These are phyloP conservation scores for Daldinia vernicosa DNA, from an alignment of 495 filamentous ascomycete genomes.

Conservation along the genomic window DNA sequence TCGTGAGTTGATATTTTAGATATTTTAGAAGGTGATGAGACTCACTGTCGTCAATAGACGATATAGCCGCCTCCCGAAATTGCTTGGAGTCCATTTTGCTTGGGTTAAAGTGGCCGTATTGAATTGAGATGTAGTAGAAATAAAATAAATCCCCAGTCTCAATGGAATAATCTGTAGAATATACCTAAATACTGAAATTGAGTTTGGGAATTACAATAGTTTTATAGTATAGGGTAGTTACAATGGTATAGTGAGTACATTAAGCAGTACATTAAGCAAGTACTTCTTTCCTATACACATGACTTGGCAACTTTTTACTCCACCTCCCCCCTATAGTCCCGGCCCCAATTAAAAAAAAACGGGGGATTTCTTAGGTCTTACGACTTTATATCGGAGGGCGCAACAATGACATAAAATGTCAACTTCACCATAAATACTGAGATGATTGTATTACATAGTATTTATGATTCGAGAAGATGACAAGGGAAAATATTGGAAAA, in stretches of 20 bases:
- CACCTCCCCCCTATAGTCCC: constrained; percentile 6
- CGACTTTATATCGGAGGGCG: constrained; percentile 26
- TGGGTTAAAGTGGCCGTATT: background rate
- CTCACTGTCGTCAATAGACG: constrained; percentile 86
- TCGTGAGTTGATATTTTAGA: background rate
- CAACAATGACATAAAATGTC: constrained; percentile 18
- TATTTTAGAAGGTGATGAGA: constrained; percentile 2
- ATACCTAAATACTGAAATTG: too few relatives aligned
- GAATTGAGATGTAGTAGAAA: background rate
- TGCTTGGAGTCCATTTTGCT: constrained; percentile 78
- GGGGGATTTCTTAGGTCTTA: background rate
- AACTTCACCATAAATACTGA: background rate
- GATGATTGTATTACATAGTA: background rate
- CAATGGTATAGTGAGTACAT: background rate
- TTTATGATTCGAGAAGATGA: too few relatives aligned
- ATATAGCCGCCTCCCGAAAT: constrained; percentile 82
- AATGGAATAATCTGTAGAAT: background rate
- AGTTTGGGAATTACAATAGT: background rate
- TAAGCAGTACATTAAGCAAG: background rate
- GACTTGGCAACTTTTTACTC: constrained; percentile 7
- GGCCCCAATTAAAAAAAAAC: background rate
- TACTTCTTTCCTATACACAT: constrained; percentile 2
- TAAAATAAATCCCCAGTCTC: background rate
- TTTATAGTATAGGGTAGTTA: background rate
- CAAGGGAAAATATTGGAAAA: too few relatives aligned